These are phyloP conservation scores for Sungouiella thailandica DNA, from an alignment of 805 yeast genomes.

Conservation along the genomic window DNA sequence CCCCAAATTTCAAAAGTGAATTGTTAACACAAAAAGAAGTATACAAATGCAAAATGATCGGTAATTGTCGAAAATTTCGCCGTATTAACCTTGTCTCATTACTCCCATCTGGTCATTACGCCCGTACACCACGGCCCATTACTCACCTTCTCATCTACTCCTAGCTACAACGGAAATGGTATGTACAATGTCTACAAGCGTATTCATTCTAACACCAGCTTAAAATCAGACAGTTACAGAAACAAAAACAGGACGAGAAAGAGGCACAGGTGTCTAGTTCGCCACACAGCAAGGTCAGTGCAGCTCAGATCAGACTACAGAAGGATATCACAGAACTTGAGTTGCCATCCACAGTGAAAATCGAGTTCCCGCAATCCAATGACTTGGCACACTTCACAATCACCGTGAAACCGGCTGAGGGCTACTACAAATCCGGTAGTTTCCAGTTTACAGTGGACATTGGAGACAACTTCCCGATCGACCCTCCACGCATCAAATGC, in stretches of 20 bases:
- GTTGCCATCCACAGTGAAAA: conserved; percentile 52
- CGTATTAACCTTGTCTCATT: too few relatives aligned
- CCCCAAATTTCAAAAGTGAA: too few relatives aligned
- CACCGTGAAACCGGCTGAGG: conserved; percentile 60
- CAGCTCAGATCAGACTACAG: conserved; percentile 74
- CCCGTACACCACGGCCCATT: not conserved
- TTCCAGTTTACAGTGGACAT: conserved; percentile 66
- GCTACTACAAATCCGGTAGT: conserved; percentile 63
- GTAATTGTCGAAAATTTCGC: too few relatives aligned
- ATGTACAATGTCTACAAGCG: not conserved
- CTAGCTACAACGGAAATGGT: conserved; percentile 4
- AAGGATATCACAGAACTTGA: conserved; percentile 70
- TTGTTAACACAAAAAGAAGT: too few relatives aligned
- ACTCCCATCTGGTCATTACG: too few relatives aligned
- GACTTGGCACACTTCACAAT: conserved; percentile 62
- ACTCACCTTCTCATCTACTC: too few relatives aligned
- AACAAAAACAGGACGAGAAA: conserved; percentile 12
- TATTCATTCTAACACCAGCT: conserved; percentile 9
- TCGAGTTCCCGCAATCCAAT: conserved; percentile 45
- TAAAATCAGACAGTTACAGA: conserved; percentile 22
- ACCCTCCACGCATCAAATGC: conserved; percentile 83
- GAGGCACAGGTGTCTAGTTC: not conserved
- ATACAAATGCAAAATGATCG: too few relatives aligned
- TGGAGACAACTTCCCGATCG: conserved; percentile 78
- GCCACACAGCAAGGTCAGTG: conserved; percentile 21